phyloP scores from a whole-genome alignment of 2,329 filamentous ascomycete genomes.

The Mariannaea elegans region DNA sequence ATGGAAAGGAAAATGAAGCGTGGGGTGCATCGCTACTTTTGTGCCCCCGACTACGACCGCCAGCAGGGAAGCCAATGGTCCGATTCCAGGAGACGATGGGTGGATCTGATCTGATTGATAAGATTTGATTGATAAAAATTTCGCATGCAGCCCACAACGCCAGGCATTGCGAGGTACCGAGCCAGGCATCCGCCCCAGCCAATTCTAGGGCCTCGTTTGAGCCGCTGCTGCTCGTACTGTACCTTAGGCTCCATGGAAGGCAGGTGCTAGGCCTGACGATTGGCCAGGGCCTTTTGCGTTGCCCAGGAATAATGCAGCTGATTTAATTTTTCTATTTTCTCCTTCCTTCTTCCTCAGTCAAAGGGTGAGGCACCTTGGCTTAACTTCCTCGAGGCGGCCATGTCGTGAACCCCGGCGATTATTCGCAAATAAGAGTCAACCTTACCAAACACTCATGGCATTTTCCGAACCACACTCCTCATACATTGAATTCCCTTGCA shows the following conservation, averaged over 20 bases:
- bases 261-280: not conserved
- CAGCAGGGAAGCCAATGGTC: conserved; percentile 41
- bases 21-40: conserved; percentile 41
- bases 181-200: conserved; percentile 28
- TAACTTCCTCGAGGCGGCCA: no score
- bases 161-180: conserved; percentile 27
- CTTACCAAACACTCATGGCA: not conserved
- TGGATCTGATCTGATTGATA: conserved; percentile 57
- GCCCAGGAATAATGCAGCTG: conserved; percentile 1
- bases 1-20: conserved; percentile 32
- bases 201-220: conserved; percentile 3
- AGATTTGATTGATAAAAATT: conserved; percentile 58
- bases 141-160: conserved; percentile 29
- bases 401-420: no score
- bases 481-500: conserved; percentile 18
- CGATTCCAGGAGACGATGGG: conserved; percentile 46
- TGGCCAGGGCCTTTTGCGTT: not conserved
- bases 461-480: not conserved
- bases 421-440: no score
- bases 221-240: conserved; percentile 8
- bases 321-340: not conserved
- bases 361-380: no score
- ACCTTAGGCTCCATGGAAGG: not conserved
- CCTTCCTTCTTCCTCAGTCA: no score
- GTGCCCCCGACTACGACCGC: conserved; percentile 40